These are phyloP conservation scores for Xylariaceae sp. DNA, from an alignment of 2,329 filamentous ascomycete species.

Conservation along the genomic window DNA sequence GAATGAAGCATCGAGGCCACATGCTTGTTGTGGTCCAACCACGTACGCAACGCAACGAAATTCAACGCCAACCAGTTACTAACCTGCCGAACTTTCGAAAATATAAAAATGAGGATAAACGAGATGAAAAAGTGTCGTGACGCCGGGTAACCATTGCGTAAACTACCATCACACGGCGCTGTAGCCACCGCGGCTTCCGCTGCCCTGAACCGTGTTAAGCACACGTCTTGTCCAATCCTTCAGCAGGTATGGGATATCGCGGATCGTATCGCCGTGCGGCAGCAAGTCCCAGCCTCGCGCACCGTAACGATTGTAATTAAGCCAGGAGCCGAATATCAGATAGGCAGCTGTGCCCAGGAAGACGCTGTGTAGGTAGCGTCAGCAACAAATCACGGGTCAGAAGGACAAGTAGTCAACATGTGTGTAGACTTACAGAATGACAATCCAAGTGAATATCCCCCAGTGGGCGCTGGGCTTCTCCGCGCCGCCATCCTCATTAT, in stretches of 20 bases:
- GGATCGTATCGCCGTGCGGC: conserved; percentile 86
- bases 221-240: conserved; percentile 83
- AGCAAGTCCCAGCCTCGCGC: conserved; percentile 92
- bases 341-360: conserved; percentile 86
- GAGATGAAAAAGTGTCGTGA: too few species aligned
- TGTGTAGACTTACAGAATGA: conserved; percentile 70
- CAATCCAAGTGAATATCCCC: conserved; percentile 98
- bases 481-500: conserved; percentile 43
- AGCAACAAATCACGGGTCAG: conserved; percentile 19
- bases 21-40: too few species aligned
- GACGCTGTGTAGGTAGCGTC: conserved; percentile 49
- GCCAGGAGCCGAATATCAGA: conserved; percentile 96
- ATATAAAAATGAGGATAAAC: background rate
- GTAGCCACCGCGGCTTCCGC: conserved; percentile 83
- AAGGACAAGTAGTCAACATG: conserved; percentile 3
- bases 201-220: conserved; percentile 77
- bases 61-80: too few species aligned
- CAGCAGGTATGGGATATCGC: conserved; percentile 86
- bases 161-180: conserved; percentile 66
- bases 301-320: conserved; percentile 97
- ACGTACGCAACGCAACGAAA: too few species aligned
- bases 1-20: too few species aligned
- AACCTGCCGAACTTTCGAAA: too few species aligned
- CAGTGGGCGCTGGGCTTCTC: conserved; percentile 55
- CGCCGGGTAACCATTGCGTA: too few species aligned